Evolutionary conservation across 345 rosid species (phyloP).

Genomic region (Litchi chinensis): DNA sequence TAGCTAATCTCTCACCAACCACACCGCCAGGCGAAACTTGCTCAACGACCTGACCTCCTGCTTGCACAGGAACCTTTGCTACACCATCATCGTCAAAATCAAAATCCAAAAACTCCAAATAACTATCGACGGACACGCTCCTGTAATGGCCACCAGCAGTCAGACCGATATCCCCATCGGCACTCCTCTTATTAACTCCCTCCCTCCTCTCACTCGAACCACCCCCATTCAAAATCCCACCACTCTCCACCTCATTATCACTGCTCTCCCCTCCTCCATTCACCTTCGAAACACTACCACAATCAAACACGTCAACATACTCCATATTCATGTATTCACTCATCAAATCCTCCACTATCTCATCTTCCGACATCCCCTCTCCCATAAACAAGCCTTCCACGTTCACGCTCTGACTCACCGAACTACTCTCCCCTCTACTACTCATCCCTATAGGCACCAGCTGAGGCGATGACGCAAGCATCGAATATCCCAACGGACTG

Average conservation of each 20-base stretch:
- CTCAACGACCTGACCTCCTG: not conserved
- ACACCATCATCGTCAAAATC: conserved; percentile 35
- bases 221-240: conserved; percentile 41
- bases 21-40: conserved; percentile 43
- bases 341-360: conserved; percentile 61
- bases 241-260: conserved; percentile 75
- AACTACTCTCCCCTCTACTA: conserved; percentile 26
- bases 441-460: conserved; percentile 18
- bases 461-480: conserved; percentile 45
- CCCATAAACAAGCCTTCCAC: conserved; percentile 36
- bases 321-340: conserved; percentile 72
- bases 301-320: conserved; percentile 39
- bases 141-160: conserved; percentile 48
- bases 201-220: conserved; percentile 42
- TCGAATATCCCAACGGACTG: conserved; percentile 48
- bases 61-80: conserved; percentile 30
- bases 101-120: conserved; percentile 53
- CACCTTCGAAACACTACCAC: conserved; percentile 54
- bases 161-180: conserved; percentile 57
- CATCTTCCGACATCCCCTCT: conserved; percentile 53
- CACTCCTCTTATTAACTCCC: conserved; percentile 56
- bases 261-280: conserved; percentile 58
- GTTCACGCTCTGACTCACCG: conserved; percentile 9
- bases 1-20: conserved; percentile 48
- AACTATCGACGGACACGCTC: conserved; percentile 83